These are phyloP conservation scores for Diaporthe destruens DNA, from an alignment of 2,329 filamentous ascomycete species.

Conservation along the genomic window DNA sequence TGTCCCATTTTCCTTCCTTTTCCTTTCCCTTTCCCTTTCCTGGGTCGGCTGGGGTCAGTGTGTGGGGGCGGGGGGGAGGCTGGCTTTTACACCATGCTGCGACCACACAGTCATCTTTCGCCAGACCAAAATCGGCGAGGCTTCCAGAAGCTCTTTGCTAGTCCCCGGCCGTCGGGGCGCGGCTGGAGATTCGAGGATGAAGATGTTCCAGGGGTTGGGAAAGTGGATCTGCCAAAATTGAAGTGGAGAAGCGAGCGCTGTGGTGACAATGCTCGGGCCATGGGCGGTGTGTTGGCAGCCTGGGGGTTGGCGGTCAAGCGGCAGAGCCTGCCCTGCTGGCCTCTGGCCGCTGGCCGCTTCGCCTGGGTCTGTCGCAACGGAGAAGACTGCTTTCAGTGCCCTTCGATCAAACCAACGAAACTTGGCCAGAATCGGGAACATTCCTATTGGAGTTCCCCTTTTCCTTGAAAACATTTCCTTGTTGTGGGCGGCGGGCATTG, in stretches of 20 bases:
- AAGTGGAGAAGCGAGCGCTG: conserved; percentile 37
- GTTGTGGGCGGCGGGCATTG: conserved; percentile 32
- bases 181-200: conserved; percentile 38
- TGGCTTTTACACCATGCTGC: conserved; percentile 34
- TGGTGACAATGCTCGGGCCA: conserved; percentile 34
- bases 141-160: conserved; percentile 30
- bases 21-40: conserved; percentile 8
- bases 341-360: conserved; percentile 1
- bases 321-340: conserved; percentile 13
- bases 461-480: conserved; percentile 38
- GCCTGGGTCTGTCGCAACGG: conserved; percentile 8
- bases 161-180: conserved; percentile 33
- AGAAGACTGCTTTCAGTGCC: conserved; percentile 24
- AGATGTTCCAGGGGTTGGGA: conserved; percentile 36
- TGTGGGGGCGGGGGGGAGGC: conserved; percentile 29
- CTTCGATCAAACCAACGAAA: conserved; percentile 6
- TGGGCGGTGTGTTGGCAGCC: conserved; percentile 38
- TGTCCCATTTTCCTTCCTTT: conserved; percentile 26
- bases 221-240: conserved; percentile 42
- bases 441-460: background rate
- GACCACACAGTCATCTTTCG: conserved; percentile 2
- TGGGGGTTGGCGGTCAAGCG: conserved; percentile 37
- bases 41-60: conserved; percentile 32
- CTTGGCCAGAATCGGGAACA: conserved; percentile 4
- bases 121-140: conserved; percentile 32